Percentiles rank a stretch among this genome's conserved stretches.
These are phyloP conservation scores for Geotrichum reessii DNA, from an alignment of 1,139 yeast genomes.

Conservation along the genomic window DNA sequence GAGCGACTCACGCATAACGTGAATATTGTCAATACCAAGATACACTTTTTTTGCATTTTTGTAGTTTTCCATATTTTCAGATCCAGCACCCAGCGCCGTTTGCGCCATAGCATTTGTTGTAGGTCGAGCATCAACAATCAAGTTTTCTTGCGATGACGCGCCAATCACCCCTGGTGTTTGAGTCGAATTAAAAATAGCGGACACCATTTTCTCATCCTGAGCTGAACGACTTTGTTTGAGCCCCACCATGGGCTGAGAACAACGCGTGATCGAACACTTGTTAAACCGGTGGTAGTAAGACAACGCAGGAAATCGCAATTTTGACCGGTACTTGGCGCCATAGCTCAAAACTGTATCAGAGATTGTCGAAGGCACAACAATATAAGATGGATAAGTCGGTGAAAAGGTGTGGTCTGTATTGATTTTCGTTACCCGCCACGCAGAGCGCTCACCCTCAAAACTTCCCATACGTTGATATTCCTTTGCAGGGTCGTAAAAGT, in stretches of 20 bases:
- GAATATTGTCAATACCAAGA: conserved; percentile 90
- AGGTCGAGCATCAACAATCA: conserved; percentile 89
- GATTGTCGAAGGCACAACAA: conserved; percentile 67
- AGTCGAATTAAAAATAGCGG: conserved; percentile 59
- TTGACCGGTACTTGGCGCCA: conserved; percentile 81
- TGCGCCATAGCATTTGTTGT: conserved; percentile 94
- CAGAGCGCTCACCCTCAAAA: conserved; percentile 25
- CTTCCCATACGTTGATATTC: conserved; percentile 63
- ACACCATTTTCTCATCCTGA: conserved; percentile 80
- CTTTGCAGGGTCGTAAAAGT: conserved; percentile 50
- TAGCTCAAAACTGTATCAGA: conserved; percentile 79
- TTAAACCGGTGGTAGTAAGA: conserved; percentile 69
- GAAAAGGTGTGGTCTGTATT: conserved; percentile 64
- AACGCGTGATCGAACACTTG: conserved; percentile 73
- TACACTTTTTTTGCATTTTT: conserved; percentile 62
- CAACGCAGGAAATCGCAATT: conserved; percentile 75
- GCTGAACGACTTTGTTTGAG: conserved; percentile 79
- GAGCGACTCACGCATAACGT: conserved; percentile 85
- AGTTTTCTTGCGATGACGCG: conserved; percentile 45
- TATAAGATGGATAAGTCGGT: conserved; percentile 62
- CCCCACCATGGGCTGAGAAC: conserved; percentile 92
- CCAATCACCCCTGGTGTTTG: conserved; percentile 30
- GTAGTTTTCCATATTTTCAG: conserved; percentile 87
- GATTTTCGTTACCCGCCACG: conserved; percentile 67
- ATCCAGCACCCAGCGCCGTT: conserved; percentile 94